Conservation (phyloP, 805 yeast species). For the Metschnikowia colocasiae region DNA sequence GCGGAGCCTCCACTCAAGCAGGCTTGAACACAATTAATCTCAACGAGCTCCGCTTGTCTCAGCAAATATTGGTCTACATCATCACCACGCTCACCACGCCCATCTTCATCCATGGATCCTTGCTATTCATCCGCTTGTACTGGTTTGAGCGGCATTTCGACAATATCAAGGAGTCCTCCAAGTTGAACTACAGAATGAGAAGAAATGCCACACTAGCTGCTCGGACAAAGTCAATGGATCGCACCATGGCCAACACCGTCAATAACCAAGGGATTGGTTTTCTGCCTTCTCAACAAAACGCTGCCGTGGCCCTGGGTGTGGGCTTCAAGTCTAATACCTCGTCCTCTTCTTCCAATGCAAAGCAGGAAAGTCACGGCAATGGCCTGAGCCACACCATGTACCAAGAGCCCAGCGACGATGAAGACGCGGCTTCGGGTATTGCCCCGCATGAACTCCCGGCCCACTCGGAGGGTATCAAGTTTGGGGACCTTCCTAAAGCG, state of each 20-base stretch:
- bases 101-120: slow-evolving; percentile 75
- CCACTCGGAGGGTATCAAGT: slow-evolving; percentile 42
- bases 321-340: background rate
- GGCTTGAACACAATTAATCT: slow-evolving; percentile 81
- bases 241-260: slow-evolving; percentile 28
- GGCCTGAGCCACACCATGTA: slow-evolving; percentile 24
- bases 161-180: slow-evolving; percentile 74
- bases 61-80: slow-evolving; percentile 71
- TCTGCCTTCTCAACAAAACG: slow-evolving; percentile 1
- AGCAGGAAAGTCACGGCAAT: slow-evolving; percentile 8
- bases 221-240: slow-evolving; percentile 32
- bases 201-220: slow-evolving; percentile 71
- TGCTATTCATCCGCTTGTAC: slow-evolving; percentile 74
- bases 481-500: slow-evolving; percentile 60
- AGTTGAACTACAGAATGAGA: slow-evolving; percentile 75
- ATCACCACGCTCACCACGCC: slow-evolving; percentile 74
- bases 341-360: slow-evolving; percentile 13
- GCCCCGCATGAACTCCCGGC: background rate
- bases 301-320: background rate
- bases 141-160: slow-evolving; percentile 89
- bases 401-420: slow-evolving; percentile 44
- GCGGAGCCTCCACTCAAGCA: slow-evolving; percentile 84
- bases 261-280: slow-evolving; percentile 29
- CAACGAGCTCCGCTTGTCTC: slow-evolving; percentile 64
- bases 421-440: slow-evolving; percentile 11